Evolutionary conservation across 2,329 filamentous ascomycete genomes (phyloP), one percentile per base, ranked within the genome.

Genomic region (Alternaria alternata): DNA sequence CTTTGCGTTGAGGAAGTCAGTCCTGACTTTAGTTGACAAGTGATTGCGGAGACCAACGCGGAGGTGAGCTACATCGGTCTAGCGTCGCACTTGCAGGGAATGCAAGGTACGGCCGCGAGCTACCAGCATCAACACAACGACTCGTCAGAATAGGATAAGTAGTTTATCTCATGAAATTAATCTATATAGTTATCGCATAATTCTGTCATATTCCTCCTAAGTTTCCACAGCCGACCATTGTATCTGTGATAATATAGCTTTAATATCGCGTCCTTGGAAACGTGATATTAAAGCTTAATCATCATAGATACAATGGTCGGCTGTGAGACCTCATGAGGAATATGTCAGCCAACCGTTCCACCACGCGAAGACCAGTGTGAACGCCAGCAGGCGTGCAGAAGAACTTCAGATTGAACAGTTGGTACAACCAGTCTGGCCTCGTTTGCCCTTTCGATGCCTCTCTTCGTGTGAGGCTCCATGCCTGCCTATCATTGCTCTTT

Each of bases 401-500:
- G 20, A 26, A 48, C 20, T 32, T 11, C 28, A 20, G 8, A 20
- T n/a, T 22, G 7, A 36, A 36, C 18, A 34, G 22, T 18, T 36
- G 12, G 18, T 16, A 36, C 20, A 34, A n/a, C 16, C n/a, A 34
- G 20, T 34, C 28, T 36, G 30, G 18, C 24, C 46, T 20, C 46
- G 18, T 48, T 8, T 34, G 30, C 46, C 18, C 30, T 47, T 32
- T 41, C 26, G 14, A 39, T 36, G 18, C 16, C 26, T 42, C 36
- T 38, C 34, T 30, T 20, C 48, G 46, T 41, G 14, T 38, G 3
- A 42, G n/a, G 12, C 14, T 26, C 57, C 20, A 30, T 24, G 14
- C 34, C 4, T 30, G 20, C 3, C 34, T 20, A 38, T 57, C 44
- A 75, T 51, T 71, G 63, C 8, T 42, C 73, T 62, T 75, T 75